Evolutionary conservation across 768 basidiomycete genomes (phyloP), one percentile per base, ranked within the genome.

Genomic region (Xanthoconium purpureum): DNA sequence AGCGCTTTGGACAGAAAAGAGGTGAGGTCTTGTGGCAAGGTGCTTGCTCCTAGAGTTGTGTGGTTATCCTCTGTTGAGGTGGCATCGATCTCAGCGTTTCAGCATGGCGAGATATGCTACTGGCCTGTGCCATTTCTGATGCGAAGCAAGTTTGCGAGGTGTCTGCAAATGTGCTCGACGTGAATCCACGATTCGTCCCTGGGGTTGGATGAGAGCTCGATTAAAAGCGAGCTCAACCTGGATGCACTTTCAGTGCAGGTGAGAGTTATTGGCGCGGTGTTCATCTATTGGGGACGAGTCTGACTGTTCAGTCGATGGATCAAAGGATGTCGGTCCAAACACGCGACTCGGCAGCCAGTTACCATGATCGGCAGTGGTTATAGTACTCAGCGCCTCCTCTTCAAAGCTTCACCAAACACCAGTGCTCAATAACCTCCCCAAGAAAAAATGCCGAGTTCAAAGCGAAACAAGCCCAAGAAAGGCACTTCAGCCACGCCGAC

Each of bases 21-120:
- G 12, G 80, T 82, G 47, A 92, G 72, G 50, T 83, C 80, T 61
- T 81, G 81, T 10, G 89, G 87, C 44, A 93, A 77, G 43, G 78
- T 65, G 5, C 85, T 82, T 65, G 74, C 76, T 52, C 91, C 91
- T 30, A 93, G 78, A 49, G 77, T 67, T 12, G 87, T 82, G 69
- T 89, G 90, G 59, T 84, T 80, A 67, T 91, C 89, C 60, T 80
- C 88, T 88, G 67, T 48, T 54, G 52, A 58, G 50, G 61, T 59
- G 54, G 55, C 39, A 59, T 71, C 50, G 59, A 61, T 60, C 47
- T 52, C 49, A 38, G 35, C 37, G 20, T 30, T 50, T 48, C 20
- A 29, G 33, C 8, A 33, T 13, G 30, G 33, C 2, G 24, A 50
- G 50, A 55, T 29, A 50, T 52, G 32, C 29, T 33, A 57, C 76